Conservation (phyloP, 257 asterid species). For the Nicotiana attenuata region DNA sequence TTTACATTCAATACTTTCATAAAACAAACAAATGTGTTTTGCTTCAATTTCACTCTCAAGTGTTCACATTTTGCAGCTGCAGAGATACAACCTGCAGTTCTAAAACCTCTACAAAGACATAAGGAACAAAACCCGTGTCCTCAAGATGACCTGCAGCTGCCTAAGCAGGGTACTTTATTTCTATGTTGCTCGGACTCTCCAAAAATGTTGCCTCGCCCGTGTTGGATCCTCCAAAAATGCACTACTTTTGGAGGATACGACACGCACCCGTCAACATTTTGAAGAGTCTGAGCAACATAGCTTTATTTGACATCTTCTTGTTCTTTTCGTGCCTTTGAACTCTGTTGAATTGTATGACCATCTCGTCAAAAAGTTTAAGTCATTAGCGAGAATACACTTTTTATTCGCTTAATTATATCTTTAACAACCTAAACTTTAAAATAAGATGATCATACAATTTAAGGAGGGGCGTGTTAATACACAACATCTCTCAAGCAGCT, state of each 20-base stretch:
- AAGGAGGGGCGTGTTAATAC: not conserved
- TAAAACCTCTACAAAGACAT: constrained; percentile 10
- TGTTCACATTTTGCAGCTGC: constrained; percentile 15
- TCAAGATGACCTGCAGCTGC: constrained; percentile 20
- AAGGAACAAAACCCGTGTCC: constrained; percentile 17
- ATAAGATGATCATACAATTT: not conserved
- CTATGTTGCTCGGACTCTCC: too few relatives aligned
- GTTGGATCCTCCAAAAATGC: too few relatives aligned
- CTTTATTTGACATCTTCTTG: not conserved
- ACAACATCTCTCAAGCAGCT: not conserved
- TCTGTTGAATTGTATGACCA: not conserved
- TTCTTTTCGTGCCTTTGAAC: not conserved
- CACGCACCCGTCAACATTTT: too few relatives aligned
- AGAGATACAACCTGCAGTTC: constrained; percentile 14
- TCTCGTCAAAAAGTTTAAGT: not conserved
- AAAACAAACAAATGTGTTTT: not conserved
- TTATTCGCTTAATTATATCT: not conserved
- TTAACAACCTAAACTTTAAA: not conserved
- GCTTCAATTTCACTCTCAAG: not conserved
- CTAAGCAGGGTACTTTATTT: constrained; percentile 34
- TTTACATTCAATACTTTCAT: constrained; percentile 21
- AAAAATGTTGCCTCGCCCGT: too few relatives aligned
- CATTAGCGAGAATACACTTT: not conserved
- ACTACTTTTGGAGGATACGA: too few relatives aligned
- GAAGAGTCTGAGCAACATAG: constrained; percentile 29